Evolutionary conservation across 78 protist species (phyloP).

Genomic region (Cavenderia fasciculata): DNA sequence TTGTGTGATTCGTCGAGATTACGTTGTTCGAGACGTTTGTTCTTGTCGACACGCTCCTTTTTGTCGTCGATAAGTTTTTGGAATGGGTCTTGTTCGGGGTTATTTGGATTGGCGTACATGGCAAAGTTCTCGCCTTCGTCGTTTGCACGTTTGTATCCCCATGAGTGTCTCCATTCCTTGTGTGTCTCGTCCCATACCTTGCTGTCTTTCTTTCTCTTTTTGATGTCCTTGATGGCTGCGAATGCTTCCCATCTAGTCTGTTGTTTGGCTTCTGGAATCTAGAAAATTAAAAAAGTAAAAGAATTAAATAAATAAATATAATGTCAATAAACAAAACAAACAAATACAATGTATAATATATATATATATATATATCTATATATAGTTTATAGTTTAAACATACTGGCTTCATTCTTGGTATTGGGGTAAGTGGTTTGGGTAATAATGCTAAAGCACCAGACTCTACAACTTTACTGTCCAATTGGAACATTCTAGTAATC

Average conservation of each 20-base stretch:
- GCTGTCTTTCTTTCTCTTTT: conserved; percentile 48
- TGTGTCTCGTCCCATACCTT: conserved; percentile 59
- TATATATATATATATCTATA: background rate
- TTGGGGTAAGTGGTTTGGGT: conserved; percentile 33
- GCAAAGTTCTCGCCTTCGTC: conserved; percentile 24
- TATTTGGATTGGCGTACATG: conserved; percentile 1
- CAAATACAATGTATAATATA: background rate
- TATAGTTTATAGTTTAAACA: background rate
- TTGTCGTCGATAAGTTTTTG: conserved; percentile 34
- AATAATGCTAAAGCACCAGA: conserved; percentile 71
- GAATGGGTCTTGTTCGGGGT: conserved; percentile 59
- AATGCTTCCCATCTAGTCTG: conserved; percentile 82
- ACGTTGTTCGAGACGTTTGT: conserved; percentile 66
- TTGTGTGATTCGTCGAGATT: conserved; percentile 50
- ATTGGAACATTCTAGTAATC: conserved; percentile 50
- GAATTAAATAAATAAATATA: background rate
- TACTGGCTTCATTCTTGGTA: conserved; percentile 77
- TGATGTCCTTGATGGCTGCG: conserved; percentile 75
- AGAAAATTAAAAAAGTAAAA: background rate
- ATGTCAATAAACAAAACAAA: too few species aligned
- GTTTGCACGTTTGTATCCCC: conserved; percentile 43
- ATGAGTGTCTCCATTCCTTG: conserved; percentile 33
- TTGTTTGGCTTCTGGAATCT: conserved; percentile 59
- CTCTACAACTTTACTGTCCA: conserved; percentile 38
- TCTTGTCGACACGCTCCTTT: conserved; percentile 43